Evolutionary conservation across 2,329 filamentous ascomycete species (phyloP), one percentile per base, ranked within the genome.

Genomic region (Leptographium galeiforme): DNA sequence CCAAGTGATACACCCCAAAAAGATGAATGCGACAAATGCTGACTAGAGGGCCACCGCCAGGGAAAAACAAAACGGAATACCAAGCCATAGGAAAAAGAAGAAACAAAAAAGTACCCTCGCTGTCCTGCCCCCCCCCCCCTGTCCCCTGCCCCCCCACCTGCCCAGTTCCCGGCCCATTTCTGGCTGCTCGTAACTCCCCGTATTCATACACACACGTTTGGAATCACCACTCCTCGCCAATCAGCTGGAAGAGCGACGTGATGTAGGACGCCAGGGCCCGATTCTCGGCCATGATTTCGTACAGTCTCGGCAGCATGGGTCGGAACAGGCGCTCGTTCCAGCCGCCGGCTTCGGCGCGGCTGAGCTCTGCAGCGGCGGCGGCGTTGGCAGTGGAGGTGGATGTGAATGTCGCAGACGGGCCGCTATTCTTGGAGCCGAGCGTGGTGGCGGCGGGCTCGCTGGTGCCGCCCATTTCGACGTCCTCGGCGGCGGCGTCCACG

Each of bases 201-300:
- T 43, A 43, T 36, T 36, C 34, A 36, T 36, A 36, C 34, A 36
- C 34, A 8, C 34, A 36, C 34, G 12, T 36, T 36, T 8, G 8
- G 8, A 13, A 8, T 46, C 25, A 58, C 40, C 34, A 53, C 44
- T 62, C 60, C 32, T 62, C 60, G 13, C 59, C 53, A 16, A 67
- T 57, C 45, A 68, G 51, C 61, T 67, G 62, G 32, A 68, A 61
- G 36, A 69, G 55, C 18, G 61, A 64, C 18, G 61, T 59, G 36
- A 69, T 58, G 52, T 68, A 63, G 38, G 62, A 60, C 46, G 64
- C 78, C 68, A 85, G 64, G 53, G 75, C 72, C 64, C 72, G 73
- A 59, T 89, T 89, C 64, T 87, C 81, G 36, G 82, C 78, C 69
- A 87, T 76, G 45, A 87, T 76, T 65, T 84, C 84, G 62, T 79